Percentiles rank a stretch among this genome's conserved stretches.
phyloP scores from a whole-genome alignment of 2,329 filamentous ascomycete species.

The Beauveria australis region DNA sequence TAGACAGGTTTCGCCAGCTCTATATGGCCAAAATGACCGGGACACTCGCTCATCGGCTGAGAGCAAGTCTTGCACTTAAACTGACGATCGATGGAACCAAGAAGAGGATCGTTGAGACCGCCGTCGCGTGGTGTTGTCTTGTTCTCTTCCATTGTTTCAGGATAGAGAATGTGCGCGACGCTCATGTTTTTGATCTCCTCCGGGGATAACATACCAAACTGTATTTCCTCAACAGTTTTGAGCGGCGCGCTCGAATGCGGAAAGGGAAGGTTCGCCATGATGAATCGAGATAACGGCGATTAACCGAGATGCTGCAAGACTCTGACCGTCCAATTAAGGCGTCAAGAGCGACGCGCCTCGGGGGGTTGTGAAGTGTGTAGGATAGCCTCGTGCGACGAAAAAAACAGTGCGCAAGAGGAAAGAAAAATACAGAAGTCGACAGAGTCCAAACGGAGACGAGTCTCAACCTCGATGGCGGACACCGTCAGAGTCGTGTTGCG shows the following conservation, averaged over 20 bases:
- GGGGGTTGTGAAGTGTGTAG: not conserved
- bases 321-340: constrained; percentile 15
- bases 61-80: constrained; percentile 95
- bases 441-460: constrained; percentile 9
- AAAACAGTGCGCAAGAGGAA: not conserved
- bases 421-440: constrained; percentile 17
- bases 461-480: constrained; percentile 16
- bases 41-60: constrained; percentile 91
- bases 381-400: not conserved
- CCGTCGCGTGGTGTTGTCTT: constrained; percentile 82
- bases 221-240: constrained; percentile 97
- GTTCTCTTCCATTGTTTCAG: constrained; percentile 99
- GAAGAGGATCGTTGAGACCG: constrained; percentile 89
- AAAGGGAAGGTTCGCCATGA: constrained; percentile 88
- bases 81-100: constrained; percentile 92
- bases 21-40: constrained; percentile 97
- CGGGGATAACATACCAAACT: constrained; percentile 94
- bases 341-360: constrained; percentile 13
- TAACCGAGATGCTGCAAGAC: constrained; percentile 6
- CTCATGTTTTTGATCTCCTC: constrained; percentile 99
- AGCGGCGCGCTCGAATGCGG: constrained; percentile 88
- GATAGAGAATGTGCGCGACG: constrained; percentile 90
- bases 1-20: constrained; percentile 95
- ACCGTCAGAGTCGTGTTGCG: constrained; percentile 23
- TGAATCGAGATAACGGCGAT: constrained; percentile 29